Evolutionary conservation across 768 basidiomycete species (phyloP), one percentile per base, ranked within the genome.

Genomic region (Multifurca ochricompacta): DNA sequence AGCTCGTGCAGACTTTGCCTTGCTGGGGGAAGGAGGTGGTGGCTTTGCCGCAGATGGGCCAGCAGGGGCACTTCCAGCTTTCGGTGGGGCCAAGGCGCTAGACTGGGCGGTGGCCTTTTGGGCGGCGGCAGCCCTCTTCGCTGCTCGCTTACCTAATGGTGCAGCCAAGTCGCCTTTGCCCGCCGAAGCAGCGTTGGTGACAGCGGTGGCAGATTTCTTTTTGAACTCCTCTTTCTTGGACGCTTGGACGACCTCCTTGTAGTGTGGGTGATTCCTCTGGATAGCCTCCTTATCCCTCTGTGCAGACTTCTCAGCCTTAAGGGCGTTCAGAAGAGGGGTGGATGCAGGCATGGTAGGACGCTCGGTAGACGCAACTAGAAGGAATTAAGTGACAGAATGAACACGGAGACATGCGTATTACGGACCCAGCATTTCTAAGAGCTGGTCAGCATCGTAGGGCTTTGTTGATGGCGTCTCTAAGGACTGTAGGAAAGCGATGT

Each of bases 301-400:
- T 0, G 72, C 71, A 30, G 68, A 75, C 64, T 85, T 87, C 67
- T 91, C 86, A 0, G 89, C 87, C 60, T 91, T 90, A 59, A 98
- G 82, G 1, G 93, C 91, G 65, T 95, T 94, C 43, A 99, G 81
- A 19, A 98, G 79, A 0, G 95, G 95, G 0, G 95, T 96, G 0
- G 87, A 85, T 59, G 84, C 93, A 2, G 89, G 87, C 40, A 71
- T 74, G 1, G 78, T 72, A 0, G 77, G 69, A 1, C 79, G 74
- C 59, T 83, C 82, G 10, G 74, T 75, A 3, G 85, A 77, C 0
- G 85, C 81, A 60, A 87, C 88, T 90, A 52, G 4, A 48, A 25
- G 36, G 44, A n/a, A 13, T 31, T 28, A 21, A 48, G 25, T 32
- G 43, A 45, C 52, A 21, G 18, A 23, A 31, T 4, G 36, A 8